Percentiles rank a stretch among this genome's conserved stretches.
Conservation (phyloP, 208 protist species). For the Leishmania martiniquensis region DNA sequence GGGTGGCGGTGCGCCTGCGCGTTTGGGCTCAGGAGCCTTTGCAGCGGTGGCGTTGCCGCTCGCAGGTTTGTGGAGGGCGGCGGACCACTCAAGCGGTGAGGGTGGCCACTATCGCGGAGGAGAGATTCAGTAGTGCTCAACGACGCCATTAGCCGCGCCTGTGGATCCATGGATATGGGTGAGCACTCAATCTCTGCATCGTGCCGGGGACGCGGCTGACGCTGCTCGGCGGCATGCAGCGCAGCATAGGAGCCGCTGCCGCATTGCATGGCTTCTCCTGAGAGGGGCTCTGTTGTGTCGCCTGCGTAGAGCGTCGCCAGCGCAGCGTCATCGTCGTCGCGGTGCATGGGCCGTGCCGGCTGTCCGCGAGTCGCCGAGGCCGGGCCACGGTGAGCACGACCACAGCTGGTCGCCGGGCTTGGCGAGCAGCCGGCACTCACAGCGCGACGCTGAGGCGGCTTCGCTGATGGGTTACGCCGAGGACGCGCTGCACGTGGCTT, state of each 20-base stretch:
- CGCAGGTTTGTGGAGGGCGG: background rate
- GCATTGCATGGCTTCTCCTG: background rate
- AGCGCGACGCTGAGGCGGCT: background rate
- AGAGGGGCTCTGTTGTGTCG: background rate
- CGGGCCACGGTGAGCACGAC: background rate
- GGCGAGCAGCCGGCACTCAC: background rate
- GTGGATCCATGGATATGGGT: constrained; percentile 34
- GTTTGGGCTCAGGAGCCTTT: background rate
- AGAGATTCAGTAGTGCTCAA: constrained; percentile 33
- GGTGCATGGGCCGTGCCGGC: background rate
- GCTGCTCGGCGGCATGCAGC: constrained; percentile 13
- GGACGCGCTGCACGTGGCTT: constrained; percentile 18
- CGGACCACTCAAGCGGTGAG: background rate
- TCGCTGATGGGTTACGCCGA: constrained; percentile 1
- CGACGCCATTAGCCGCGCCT: constrained; percentile 17
- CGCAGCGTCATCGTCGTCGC: background rate
- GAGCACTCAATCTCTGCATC: constrained; percentile 36
- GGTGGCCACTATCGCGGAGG: constrained; percentile 1
- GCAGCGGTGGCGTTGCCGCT: background rate
- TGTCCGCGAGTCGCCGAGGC: background rate
- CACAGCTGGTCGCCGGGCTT: background rate
- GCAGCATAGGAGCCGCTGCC: constrained; percentile 18
- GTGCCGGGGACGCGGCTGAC: background rate
- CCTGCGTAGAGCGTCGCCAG: background rate
- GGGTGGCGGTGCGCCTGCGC: background rate